Percentiles rank a stretch among this genome's conserved stretches.
These are phyloP conservation scores for Forsythia viridissima DNA, from an alignment of 257 asterid species.

Conservation along the genomic window DNA sequence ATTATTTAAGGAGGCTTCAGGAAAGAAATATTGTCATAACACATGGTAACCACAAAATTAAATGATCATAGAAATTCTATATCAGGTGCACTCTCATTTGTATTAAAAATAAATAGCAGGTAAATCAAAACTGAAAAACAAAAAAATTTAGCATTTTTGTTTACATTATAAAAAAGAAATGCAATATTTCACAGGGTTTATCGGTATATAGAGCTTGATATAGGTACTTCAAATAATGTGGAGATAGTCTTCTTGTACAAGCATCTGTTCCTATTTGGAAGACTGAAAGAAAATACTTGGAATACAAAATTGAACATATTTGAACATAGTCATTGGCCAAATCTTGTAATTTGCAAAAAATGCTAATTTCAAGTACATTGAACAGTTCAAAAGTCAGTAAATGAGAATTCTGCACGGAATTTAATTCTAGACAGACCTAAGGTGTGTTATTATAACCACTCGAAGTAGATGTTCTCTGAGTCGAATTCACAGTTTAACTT, in stretches of 20 bases:
- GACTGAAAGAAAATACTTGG: background rate
- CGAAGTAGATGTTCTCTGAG: background rate
- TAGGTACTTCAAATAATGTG: background rate
- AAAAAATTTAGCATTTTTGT: background rate
- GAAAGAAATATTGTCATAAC: background rate
- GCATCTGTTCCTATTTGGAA: background rate
- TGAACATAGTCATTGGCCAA: background rate
- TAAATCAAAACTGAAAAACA: background rate
- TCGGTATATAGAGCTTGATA: background rate
- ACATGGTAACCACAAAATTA: background rate
- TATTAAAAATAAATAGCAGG: background rate
- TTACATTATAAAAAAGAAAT: background rate
- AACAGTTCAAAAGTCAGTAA: background rate
- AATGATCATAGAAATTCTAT: background rate
- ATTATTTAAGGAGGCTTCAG: background rate
- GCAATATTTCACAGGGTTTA: background rate
- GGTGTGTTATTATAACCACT: too few species aligned
- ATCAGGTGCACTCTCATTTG: background rate
- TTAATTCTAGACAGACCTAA: too few species aligned
- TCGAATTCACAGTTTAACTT: background rate
- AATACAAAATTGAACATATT: background rate
- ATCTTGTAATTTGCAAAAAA: background rate
- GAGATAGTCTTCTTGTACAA: background rate
- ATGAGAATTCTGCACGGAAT: background rate
- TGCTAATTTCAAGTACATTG: too few species aligned